A percentile compares a stretch with the other conserved stretches of the same genome.
Conservation (phyloP, 176 grass and related monocot species). For the Zea luxurians region DNA sequence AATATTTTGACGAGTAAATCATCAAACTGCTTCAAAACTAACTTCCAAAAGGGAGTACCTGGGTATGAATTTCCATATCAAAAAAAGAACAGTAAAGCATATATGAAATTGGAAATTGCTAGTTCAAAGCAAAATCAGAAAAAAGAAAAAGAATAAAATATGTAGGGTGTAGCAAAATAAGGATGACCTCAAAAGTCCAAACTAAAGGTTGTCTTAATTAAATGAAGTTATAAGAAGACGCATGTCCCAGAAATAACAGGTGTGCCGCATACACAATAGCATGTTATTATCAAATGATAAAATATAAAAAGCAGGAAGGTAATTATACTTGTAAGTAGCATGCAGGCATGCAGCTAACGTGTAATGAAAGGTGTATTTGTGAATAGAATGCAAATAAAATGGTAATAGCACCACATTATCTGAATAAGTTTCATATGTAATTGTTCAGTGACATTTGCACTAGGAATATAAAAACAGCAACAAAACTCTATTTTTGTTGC, state of each 20-base stretch:
- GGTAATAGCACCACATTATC: neutral
- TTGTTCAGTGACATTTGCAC: neutral
- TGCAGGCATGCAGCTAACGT: constrained; percentile 7
- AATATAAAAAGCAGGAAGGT: neutral
- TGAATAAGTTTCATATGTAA: neutral
- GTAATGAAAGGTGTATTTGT: constrained; percentile 1
- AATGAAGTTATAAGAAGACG: neutral
- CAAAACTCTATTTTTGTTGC: neutral
- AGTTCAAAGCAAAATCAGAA: neutral
- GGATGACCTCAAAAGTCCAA: neutral
- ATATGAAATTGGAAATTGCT: neutral
- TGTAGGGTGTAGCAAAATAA: constrained; percentile 15
- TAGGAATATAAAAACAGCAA: neutral
- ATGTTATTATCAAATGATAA: constrained; percentile 3
- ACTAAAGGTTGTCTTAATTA: neutral
- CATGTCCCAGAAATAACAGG: neutral
- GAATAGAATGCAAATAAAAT: constrained; percentile 17
- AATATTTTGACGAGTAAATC: constrained; percentile 99
- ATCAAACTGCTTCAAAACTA: constrained; percentile 97
- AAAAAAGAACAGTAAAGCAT: constrained; percentile 16
- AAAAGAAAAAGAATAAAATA: neutral
- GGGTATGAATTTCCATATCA: constrained; percentile 26
- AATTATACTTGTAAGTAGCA: neutral
- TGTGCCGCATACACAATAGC: neutral
- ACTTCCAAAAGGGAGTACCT: constrained; percentile 95